These are phyloP conservation scores for Geranium incanum DNA, from an alignment of 441 rosid species.

Conservation along the genomic window DNA sequence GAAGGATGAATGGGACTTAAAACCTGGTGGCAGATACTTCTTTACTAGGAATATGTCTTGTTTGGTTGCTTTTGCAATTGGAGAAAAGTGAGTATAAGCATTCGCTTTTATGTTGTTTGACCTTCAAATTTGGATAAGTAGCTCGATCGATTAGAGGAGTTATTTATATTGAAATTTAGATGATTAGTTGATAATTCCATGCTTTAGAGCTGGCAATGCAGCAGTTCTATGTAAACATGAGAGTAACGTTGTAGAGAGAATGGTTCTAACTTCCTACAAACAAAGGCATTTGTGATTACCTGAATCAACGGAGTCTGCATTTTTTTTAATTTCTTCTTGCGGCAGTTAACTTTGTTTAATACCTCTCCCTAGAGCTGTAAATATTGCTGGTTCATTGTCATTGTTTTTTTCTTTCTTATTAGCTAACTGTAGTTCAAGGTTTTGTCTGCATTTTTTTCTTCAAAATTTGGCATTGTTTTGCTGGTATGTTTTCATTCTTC, in stretches of 20 bases:
- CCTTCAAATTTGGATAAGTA: background rate
- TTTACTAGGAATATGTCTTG: constrained; percentile 88
- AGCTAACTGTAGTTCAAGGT: background rate
- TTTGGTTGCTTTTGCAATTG: constrained; percentile 85
- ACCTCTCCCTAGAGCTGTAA: background rate
- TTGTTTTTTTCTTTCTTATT: background rate
- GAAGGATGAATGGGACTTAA: constrained; percentile 74
- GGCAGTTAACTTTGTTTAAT: background rate
- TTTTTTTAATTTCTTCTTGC: background rate
- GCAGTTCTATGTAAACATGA: background rate
- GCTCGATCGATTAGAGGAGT: background rate
- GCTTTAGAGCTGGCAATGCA: background rate
- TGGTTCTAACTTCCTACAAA: background rate
- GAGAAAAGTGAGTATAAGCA: constrained; percentile 55
- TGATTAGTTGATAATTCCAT: background rate
- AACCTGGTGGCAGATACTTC: constrained; percentile 90
- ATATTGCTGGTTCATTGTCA: background rate
- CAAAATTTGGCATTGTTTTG: background rate
- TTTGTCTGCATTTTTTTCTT: background rate
- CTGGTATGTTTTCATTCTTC: background rate
- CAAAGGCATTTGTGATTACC: background rate
- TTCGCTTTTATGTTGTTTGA: background rate
- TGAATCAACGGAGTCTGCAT: background rate
- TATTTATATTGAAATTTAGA: background rate
- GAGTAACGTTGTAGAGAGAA: background rate